A percentile compares a stretch with the other conserved stretches of the same genome.
These are phyloP conservation scores for Quercus robur DNA, from an alignment of 306 rosid genomes.

Conservation along the genomic window DNA sequence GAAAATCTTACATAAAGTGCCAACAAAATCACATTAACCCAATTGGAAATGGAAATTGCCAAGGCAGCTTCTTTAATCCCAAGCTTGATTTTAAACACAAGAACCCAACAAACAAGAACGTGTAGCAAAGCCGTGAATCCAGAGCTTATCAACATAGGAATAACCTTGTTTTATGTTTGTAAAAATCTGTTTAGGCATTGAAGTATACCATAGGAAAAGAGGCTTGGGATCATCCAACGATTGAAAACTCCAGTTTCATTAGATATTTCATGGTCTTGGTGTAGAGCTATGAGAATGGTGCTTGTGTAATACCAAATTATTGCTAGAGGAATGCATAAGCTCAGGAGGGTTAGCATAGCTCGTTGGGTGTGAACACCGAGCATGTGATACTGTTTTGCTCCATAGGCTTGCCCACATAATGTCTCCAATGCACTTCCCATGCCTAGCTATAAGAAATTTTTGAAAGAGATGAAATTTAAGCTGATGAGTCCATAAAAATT, in stretches of 20 bases:
- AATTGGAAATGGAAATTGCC: conserved; percentile 49
- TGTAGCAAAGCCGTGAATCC: conserved; percentile 51
- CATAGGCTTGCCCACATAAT: conserved; percentile 59
- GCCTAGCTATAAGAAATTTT: conserved; percentile 36
- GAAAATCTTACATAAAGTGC: conserved; percentile 34
- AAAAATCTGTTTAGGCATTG: conserved; percentile 61
- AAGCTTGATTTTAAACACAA: conserved; percentile 27
- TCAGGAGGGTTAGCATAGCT: conserved; percentile 43
- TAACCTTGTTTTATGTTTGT: conserved; percentile 50
- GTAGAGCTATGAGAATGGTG: conserved; percentile 31
- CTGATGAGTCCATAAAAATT: too few relatives aligned
- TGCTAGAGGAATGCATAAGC: conserved; percentile 36
- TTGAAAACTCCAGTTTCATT: conserved; percentile 37
- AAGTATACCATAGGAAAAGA: conserved; percentile 39
- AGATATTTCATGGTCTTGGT: conserved; percentile 46
- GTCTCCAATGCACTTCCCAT: conserved; percentile 65
- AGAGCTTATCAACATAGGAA: conserved; percentile 50
- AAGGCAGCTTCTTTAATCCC: conserved; percentile 55
- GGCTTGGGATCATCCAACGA: conserved; percentile 46
- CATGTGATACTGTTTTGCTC: conserved; percentile 50
- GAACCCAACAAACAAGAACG: conserved; percentile 43
- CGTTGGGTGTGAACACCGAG: conserved; percentile 53
- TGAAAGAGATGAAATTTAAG: too few relatives aligned
- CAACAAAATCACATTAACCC: conserved; percentile 43
- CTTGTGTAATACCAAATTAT: conserved; percentile 41